Evolutionary conservation across 2,329 filamentous ascomycete genomes (phyloP), one percentile per base, ranked within the genome.

Genomic region (Fusarium piperis): DNA sequence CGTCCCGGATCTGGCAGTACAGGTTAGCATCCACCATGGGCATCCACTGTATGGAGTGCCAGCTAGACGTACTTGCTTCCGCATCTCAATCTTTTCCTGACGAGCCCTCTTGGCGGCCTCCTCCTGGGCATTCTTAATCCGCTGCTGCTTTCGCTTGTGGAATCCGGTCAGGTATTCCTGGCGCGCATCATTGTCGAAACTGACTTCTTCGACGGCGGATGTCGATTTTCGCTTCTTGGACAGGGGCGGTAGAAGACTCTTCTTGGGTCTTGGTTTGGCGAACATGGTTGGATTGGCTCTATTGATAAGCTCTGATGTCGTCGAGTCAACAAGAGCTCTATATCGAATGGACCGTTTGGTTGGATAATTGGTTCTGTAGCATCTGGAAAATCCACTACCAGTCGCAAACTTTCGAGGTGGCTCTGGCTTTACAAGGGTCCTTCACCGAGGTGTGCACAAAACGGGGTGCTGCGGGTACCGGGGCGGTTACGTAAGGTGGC

Each of bases 151-250:
- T 81, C 96, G 92, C 87, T 98, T 99, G 85, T 95, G 95, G 83
- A 99, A 99, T 3, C 96, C 96, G 0, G 94, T 98, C 64, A 99
- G 87, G 79, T 93, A 99, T 78, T 98, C 94, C 72, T 92, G 85
- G 72, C 96, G 91, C 51, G 93, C 93, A 68, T 87, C 86, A 68
- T 88, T 84, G 83, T 99, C 94, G 83, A 98, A 99, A 59, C 85
- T 90, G 81, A 99, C 92, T 80, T 97, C 94, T 78, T 95, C 93
- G 67, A 93, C 85, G 39, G 85, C 83, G 51, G 85, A 84, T 15
- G 86, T 78, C 68, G 81, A 81, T 80, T 92, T 93, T 72, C 92
- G 86, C 77, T 90, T 92, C 82, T 92, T 94, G n/a, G 83, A 84
- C 13, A 86, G 86, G 1, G 89, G 87, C 16, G 87, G 86, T 60